Base-by-base conservation (phyloP, 169 alveolate species). In the Neospora caninum region DNA sequence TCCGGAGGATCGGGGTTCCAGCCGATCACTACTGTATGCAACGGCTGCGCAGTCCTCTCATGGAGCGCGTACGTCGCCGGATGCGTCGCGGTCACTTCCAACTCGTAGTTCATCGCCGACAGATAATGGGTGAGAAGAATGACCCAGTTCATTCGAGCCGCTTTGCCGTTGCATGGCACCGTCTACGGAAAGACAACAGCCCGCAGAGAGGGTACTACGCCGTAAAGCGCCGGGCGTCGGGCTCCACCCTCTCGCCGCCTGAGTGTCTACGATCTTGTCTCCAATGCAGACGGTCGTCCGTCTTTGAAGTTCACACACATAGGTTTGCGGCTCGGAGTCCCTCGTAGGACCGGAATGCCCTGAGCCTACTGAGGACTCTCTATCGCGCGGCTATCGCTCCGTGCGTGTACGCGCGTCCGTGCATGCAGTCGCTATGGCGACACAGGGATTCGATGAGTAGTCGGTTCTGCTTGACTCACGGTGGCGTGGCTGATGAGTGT, bases 131-230 rank as follows among this genome's bases (percentile, higher is more conserved):
- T 82, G 7, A 82, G 4, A 41, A 82, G 67, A 29, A 82, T 82
- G 18, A 42, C 54, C 89, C 89, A 82, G 89, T 43, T 82, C 89
- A 82, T 82, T 0, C 86, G 86, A 36, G 86, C 86, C 29, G 86
- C 86, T 20, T 78, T 78, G 18, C 86, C 86, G 45, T n/a, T n/a
- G n/a, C 86, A 78, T 1, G 39, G 39, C 29, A 78, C 86, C 42
- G 45, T 38, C 86, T 78, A 38, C 9, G 20, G 34, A 69, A 6
- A 34, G 82, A 18, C 34, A 69, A 18, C 58, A 49, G 58, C 13
- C 4, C 73, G 20, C n/a, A 64, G 73, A 64, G n/a, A 64, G 7
- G 58, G 4, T 7, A 13, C 58, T 49, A 49, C 58, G 13, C 58
- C 58, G 58, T 4, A 49, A 49, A 13, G 58, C 58, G 4, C 58